Base-by-base conservation (phyloP, 2,329 filamentous ascomycete genomes). In the Botryosphaeria dothidea region DNA sequence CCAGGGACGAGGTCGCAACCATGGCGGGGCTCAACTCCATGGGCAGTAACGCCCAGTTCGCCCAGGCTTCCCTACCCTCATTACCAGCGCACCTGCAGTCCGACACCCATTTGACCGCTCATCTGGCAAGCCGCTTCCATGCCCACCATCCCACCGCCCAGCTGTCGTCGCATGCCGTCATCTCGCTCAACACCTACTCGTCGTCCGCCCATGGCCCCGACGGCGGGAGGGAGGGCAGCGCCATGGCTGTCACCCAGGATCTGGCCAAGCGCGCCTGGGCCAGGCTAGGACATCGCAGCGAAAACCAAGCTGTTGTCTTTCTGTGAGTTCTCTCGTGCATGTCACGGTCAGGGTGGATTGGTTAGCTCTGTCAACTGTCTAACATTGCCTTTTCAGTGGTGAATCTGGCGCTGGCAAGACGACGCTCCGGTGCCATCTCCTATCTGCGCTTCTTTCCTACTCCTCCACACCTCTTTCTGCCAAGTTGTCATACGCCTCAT, bases 371-470 rank as follows among this genome's bases (percentile, higher is more conserved):
- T n/a, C 13, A 29, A 1, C 19, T 41, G 15, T 65, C 67, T 66
- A 68, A 76, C 70, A 74, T 71, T 73, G 66, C 65, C n/a, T 21
- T 29, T 31, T 7, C 69, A 97, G 93, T 69, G 95, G 95, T 78
- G 95, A 99, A 85, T 96, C 93, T 65, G 95, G 95, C 51, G 90
- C 95, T 34, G 95, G 95, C 71, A 99, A 99, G 82, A 97, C 95
- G 0, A 99, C 95, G 0, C 84, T 98, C 72, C 90, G 95, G 67
- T 92, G 92, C 48, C 95, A 98, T 77, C 83, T 97, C 63, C 83
- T 99, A 51, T 90, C 93, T 25, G 88, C 93, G 1, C 85, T 99
- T 62, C 86, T 99, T 31, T 90, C 90, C 72, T 96, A 93, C 77
- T 95, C 93, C 2, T 93, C 92, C 0, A 98, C 95, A 13, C 95